phyloP scores from a whole-genome alignment of 345 rosid genomes.

The Corymbia maculata region DNA sequence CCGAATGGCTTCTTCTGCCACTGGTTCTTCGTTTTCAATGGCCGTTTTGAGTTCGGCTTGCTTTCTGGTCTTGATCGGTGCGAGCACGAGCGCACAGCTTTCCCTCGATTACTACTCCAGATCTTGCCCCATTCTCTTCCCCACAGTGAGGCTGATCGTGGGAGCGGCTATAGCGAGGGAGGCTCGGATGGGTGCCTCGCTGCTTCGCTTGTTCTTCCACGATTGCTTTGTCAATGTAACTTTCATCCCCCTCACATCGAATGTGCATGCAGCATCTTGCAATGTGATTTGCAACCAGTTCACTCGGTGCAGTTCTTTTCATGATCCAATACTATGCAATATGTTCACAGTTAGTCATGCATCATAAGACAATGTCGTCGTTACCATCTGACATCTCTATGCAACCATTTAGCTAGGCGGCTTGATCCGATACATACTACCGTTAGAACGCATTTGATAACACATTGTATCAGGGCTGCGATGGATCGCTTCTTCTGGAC shows the following conservation, averaged over 20 bases:
- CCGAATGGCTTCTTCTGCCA: not conserved
- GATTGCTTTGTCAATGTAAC: slow-evolving; percentile 88
- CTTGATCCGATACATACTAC: not conserved
- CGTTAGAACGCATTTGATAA: not conserved
- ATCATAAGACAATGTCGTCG: no score
- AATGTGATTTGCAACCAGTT: not conserved
- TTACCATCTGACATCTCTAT: not conserved
- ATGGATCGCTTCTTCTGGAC: slow-evolving; percentile 37
- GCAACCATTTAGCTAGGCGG: not conserved
- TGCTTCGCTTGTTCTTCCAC: slow-evolving; percentile 80
- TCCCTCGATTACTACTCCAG: slow-evolving; percentile 47
- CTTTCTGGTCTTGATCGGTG: not conserved
- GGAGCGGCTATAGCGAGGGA: slow-evolving; percentile 46
- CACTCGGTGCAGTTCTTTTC: not conserved
- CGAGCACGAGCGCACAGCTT: slow-evolving; percentile 35
- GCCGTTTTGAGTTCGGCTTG: not conserved
- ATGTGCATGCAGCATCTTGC: not conserved
- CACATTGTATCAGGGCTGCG: slow-evolving; percentile 31
- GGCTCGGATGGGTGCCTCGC: slow-evolving; percentile 61
- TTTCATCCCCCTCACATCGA: not conserved
- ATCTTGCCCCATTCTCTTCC: slow-evolving; percentile 50
- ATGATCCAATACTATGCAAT: not conserved
- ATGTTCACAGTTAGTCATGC: not conserved
- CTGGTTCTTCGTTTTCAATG: not conserved
- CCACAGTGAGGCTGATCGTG: slow-evolving; percentile 36